Conservation (phyloP, 371 early-diverging fungal species). For the Aphelidium insulamus region DNA sequence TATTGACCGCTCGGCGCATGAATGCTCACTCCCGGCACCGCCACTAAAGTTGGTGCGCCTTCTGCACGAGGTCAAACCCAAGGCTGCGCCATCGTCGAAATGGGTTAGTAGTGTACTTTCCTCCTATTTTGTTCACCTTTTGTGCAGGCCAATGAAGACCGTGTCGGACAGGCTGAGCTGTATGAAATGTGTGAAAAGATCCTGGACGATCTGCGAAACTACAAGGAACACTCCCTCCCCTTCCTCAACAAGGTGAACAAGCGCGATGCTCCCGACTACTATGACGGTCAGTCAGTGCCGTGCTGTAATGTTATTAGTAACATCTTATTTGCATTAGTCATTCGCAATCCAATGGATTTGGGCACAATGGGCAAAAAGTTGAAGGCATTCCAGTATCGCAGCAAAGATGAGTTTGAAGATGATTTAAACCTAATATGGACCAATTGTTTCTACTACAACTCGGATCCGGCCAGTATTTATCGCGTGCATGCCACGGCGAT, state of each 20-base stretch:
- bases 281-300: slow-evolving; percentile 37
- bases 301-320: background rate
- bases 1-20: too few relatives aligned
- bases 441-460: slow-evolving; percentile 66
- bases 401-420: slow-evolving; percentile 48
- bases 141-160: slow-evolving; percentile 45
- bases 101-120: too few relatives aligned
- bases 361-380: slow-evolving; percentile 68
- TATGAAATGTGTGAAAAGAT: slow-evolving; percentile 73
- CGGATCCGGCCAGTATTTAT: slow-evolving; percentile 35
- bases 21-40: too few relatives aligned
- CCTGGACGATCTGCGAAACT: slow-evolving; percentile 48
- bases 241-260: slow-evolving; percentile 78
- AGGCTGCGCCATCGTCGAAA: too few relatives aligned
- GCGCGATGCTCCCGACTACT: slow-evolving; percentile 88
- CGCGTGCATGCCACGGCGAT: slow-evolving; percentile 65
- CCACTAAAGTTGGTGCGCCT: too few relatives aligned
- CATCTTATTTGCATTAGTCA: slow-evolving; percentile 18
- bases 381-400: slow-evolving; percentile 35
- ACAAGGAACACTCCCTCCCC: slow-evolving; percentile 54
- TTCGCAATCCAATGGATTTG: slow-evolving; percentile 82
- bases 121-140: slow-evolving; percentile 2
- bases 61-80: too few relatives aligned
- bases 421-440: slow-evolving; percentile 61
- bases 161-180: slow-evolving; percentile 73